Percentiles rank a stretch among this genome's conserved stretches.
Conservation (phyloP, 2,329 filamentous ascomycete genomes). For the Botrytis hyacinthi region DNA sequence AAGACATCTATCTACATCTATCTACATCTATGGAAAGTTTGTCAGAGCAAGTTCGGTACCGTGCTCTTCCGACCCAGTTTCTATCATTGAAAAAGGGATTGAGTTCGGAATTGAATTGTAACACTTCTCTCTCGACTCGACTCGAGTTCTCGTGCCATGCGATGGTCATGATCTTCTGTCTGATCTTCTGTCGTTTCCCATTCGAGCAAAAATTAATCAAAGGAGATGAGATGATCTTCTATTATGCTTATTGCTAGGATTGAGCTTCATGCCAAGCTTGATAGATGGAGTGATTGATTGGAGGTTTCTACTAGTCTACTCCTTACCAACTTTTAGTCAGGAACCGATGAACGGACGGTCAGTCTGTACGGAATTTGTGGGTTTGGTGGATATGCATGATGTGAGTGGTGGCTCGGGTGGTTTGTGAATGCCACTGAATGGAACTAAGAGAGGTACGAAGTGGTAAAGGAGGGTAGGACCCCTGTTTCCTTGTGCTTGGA, state of each 20-base stretch:
- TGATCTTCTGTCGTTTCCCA: neutral
- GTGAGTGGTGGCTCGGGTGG: neutral
- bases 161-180: neutral
- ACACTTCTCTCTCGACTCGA: neutral
- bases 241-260: neutral
- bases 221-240: slow-evolving; percentile 1
- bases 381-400: neutral
- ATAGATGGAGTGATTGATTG: neutral
- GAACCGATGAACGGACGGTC: neutral
- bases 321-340: neutral
- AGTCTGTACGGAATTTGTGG: neutral
- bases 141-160: neutral
- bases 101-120: neutral
- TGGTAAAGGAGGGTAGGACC: neutral
- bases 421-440: neutral
- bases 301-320: neutral
- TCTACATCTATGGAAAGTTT: neutral
- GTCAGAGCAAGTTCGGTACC: neutral
- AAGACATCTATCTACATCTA: neutral
- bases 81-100: neutral
- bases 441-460: neutral
- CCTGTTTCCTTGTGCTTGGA: neutral
- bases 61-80: neutral
- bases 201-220: neutral
- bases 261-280: neutral